Base-by-base conservation (phyloP, 2,329 filamentous ascomycete genomes). In the Verticillium klebahnii region DNA sequence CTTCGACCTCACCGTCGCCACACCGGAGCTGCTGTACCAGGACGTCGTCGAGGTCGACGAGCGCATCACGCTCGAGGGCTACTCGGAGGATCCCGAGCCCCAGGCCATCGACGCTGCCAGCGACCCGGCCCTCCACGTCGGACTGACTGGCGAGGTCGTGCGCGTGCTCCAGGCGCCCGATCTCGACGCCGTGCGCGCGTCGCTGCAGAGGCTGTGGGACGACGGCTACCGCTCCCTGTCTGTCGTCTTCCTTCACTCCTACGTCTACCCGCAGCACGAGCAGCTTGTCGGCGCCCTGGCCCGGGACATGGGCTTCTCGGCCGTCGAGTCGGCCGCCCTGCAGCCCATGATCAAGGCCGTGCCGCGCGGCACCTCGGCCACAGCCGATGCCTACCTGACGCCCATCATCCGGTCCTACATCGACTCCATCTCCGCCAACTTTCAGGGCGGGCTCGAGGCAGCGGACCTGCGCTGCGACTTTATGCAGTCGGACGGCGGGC, bases 11-110 rank as follows among this genome's bases (percentile, higher is more conserved):
- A 86, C 87, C 2, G 90, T 92, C 54, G 76, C 82, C 59, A 86
- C 89, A 60, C 86, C 89, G 0, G 86, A 89, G 57, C 85, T 89
- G 11, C 78, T 92, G 2, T 91, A 91, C 69, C 85, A 89, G 67
- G 82, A 77, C 37, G 89, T 92, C 0, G 77, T 92, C 2, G 89
- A 92, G 72, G 82, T 92, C n/a, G 86, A 91, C 60, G 89, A 92
- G 75, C 79, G 89, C 37, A 87, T 92, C 5, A 91, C 89, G 0
- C 75, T 92, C 57, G 89, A 92, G 66, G 88, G 90, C 65, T 91
- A 90, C 65, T 86, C 88, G 0, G 89, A 92, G 69, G 87, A 92
- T 62, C 89, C 89, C 0, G 78, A 83, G 50, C 65, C 68, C 0
- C 85, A 85, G 0, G 73, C 83, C 2, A 80, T 80, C 2, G 72